Evolutionary conservation across 176 grass and related monocot genomes (phyloP).

Genomic region (bread wheat (Triticum aestivum)): DNA sequence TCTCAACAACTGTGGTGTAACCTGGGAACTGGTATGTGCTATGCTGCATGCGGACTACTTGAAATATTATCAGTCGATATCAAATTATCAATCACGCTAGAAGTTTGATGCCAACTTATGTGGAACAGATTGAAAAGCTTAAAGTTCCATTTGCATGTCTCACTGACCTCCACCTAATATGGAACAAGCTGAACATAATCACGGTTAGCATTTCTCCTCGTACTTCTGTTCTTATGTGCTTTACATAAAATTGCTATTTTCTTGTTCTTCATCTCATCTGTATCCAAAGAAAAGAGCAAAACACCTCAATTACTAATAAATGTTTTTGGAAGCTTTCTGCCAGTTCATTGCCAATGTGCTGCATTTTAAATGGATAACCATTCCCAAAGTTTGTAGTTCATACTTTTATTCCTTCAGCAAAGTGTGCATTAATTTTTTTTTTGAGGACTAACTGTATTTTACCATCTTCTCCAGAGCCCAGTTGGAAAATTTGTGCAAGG

Average conservation of each 20-base stretch:
- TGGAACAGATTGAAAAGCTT: slow-evolving; percentile 75
- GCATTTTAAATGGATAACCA: background rate
- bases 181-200: slow-evolving; percentile 66
- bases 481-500: slow-evolving; percentile 54
- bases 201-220: slow-evolving; percentile 44
- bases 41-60: slow-evolving; percentile 1
- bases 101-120: slow-evolving; percentile 29
- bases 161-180: slow-evolving; percentile 83
- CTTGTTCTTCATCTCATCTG: slow-evolving; percentile 12
- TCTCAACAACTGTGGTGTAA: slow-evolving; percentile 73
- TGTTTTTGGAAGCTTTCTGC: background rate
- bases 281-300: background rate
- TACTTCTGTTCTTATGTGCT: background rate
- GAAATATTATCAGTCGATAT: slow-evolving; percentile 11
- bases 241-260: background rate
- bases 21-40: slow-evolving; percentile 85
- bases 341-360: background rate
- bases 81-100: background rate
- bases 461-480: slow-evolving; percentile 44
- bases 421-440: background rate
- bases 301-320: background rate
- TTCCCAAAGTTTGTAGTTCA: background rate
- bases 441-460: slow-evolving; percentile 21
- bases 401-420: background rate
- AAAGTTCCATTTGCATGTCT: slow-evolving; percentile 55